Percentiles rank a stretch among this genome's conserved stretches.
Evolutionary conservation across 345 rosid species (phyloP).

Genomic region (Eutrema yunnanense): DNA sequence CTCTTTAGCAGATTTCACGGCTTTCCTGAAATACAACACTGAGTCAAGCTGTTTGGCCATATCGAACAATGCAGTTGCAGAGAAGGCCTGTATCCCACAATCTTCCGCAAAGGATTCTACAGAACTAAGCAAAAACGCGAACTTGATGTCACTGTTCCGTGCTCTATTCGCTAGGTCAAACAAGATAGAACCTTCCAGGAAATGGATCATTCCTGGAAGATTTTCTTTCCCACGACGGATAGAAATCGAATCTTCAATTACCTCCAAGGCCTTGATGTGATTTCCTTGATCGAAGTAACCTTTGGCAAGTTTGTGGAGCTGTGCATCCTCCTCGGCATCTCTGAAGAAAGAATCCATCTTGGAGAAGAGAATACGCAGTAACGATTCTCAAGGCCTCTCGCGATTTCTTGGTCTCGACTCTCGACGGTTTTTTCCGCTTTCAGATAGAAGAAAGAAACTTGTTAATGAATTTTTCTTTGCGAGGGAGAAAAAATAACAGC

Average conservation of each 20-base stretch:
- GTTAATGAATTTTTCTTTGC: background rate
- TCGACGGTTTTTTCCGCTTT: background rate
- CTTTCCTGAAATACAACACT: background rate
- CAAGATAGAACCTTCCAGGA: background rate
- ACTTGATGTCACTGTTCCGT: background rate
- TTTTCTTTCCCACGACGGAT: background rate
- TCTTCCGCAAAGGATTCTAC: background rate
- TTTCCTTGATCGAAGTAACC: background rate
- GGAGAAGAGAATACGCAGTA: background rate
- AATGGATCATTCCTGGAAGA: background rate
- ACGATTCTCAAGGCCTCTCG: background rate
- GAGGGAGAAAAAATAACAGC: background rate
- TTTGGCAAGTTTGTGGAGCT: background rate
- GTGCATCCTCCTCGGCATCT: background rate
- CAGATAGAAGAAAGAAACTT: background rate
- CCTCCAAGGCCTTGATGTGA: conserved; percentile 18
- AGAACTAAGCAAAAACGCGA: background rate
- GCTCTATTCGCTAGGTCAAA: background rate
- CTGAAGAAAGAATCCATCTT: background rate
- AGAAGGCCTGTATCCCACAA: background rate
- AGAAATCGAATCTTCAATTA: background rate
- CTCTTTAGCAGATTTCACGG: background rate
- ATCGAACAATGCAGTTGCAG: background rate
- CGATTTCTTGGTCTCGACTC: background rate
- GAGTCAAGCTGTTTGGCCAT: background rate